A percentile compares a stretch with the other conserved stretches of the same genome.
These are phyloP conservation scores for Linnemannia hyalina DNA, from an alignment of 192 early-diverging fungal species.

Conservation along the genomic window DNA sequence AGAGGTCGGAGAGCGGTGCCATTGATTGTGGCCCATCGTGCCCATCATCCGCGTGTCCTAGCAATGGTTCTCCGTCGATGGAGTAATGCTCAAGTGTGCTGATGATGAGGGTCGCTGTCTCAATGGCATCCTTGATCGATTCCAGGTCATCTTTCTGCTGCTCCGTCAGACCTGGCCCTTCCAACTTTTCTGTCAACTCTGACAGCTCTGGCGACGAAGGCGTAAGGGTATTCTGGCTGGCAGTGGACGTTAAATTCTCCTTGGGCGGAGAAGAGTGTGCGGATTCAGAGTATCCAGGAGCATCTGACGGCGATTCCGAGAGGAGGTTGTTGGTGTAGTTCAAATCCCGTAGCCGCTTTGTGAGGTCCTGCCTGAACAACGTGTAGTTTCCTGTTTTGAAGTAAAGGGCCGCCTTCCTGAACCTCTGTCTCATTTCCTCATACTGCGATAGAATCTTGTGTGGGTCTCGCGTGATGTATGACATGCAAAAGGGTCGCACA, in stretches of 20 bases:
- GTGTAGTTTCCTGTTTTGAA: constrained; percentile 67
- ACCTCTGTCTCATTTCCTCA: constrained; percentile 58
- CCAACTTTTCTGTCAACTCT: not conserved
- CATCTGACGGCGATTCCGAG: constrained; percentile 31
- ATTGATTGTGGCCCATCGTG: constrained; percentile 31
- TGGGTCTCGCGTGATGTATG: constrained; percentile 63
- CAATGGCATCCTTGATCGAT: constrained; percentile 51
- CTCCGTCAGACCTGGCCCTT: constrained; percentile 11
- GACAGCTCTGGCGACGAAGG: not conserved
- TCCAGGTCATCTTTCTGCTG: constrained; percentile 41
- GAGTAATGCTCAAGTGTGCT: constrained; percentile 51
- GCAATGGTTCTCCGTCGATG: constrained; percentile 45
- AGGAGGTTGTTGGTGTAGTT: constrained; percentile 61
- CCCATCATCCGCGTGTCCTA: constrained; percentile 41
- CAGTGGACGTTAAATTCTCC: constrained; percentile 1
- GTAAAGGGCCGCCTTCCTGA: constrained; percentile 57
- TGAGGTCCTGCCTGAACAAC: constrained; percentile 62
- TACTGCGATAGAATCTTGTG: constrained; percentile 61
- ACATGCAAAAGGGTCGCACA: constrained; percentile 63
- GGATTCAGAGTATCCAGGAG: not conserved
- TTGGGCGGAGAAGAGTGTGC: not conserved
- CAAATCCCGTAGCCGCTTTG: constrained; percentile 61
- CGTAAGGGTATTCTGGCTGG: constrained; percentile 21
- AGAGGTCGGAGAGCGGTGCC: constrained; percentile 41
- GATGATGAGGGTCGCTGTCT: constrained; percentile 49